A percentile compares a stretch with the other conserved stretches of the same genome.
Conservation (phyloP, 139 green algal genomes). For the Picocystis salinarum region DNA sequence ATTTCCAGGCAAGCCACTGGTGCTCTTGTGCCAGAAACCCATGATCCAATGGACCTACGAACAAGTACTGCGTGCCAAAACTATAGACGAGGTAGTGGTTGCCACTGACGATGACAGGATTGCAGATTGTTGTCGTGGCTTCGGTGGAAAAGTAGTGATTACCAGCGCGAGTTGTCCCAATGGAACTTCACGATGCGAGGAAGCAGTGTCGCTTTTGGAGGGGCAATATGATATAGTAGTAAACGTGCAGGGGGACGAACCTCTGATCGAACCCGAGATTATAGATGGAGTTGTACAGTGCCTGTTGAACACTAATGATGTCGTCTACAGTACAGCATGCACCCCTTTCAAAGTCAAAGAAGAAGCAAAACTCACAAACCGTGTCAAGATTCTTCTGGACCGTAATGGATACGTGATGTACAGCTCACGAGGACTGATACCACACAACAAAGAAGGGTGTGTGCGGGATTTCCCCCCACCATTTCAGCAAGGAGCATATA, state of each 20-base stretch:
- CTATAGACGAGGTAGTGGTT: slow-evolving; percentile 34
- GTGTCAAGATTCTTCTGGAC: slow-evolving; percentile 46
- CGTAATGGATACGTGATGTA: slow-evolving; percentile 45
- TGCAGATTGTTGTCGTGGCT: slow-evolving; percentile 14
- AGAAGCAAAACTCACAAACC: slow-evolving; percentile 12
- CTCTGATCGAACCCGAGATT: slow-evolving; percentile 42
- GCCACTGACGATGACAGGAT: slow-evolving; percentile 55
- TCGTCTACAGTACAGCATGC: slow-evolving; percentile 39
- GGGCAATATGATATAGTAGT: slow-evolving; percentile 42
- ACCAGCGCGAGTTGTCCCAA: slow-evolving; percentile 34
- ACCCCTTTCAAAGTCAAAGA: slow-evolving; percentile 31
- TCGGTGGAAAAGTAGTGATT: slow-evolving; percentile 43
- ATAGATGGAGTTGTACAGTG: slow-evolving; percentile 45
- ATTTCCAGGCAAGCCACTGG: slow-evolving; percentile 48
- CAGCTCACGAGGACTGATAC: slow-evolving; percentile 42
- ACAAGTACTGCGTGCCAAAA: slow-evolving; percentile 27
- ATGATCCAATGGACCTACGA: slow-evolving; percentile 45
- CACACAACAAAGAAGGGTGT: slow-evolving; percentile 39
- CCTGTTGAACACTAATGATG: slow-evolving; percentile 28
- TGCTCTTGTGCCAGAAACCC: slow-evolving; percentile 34
- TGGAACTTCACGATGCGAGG: slow-evolving; percentile 26
- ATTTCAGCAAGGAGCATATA: slow-evolving; percentile 25
- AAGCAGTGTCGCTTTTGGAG: slow-evolving; percentile 22
- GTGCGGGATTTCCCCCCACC: slow-evolving; percentile 18
- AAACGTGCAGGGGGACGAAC: slow-evolving; percentile 61